Conservation (phyloP, 345 rosid species). For the Clarkia xantiana region DNA sequence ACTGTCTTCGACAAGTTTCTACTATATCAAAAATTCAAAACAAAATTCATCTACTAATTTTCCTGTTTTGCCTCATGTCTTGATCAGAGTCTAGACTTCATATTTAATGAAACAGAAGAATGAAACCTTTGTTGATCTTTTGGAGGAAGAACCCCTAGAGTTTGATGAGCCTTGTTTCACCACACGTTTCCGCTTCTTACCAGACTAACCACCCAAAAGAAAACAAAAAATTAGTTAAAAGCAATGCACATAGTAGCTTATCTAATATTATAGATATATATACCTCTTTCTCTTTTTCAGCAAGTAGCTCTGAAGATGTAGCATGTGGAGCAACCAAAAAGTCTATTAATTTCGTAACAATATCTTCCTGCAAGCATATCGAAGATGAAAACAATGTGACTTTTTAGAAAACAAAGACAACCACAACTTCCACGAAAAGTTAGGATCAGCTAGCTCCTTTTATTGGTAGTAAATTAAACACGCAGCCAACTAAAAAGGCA, state of each 20-base stretch:
- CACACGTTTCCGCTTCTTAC: constrained; percentile 58
- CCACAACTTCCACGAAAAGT: too few species aligned
- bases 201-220: constrained; percentile 27
- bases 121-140: constrained; percentile 50
- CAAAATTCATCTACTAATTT: too few species aligned
- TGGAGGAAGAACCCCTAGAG: constrained; percentile 36
- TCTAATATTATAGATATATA: not conserved
- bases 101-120: not conserved
- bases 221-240: not conserved
- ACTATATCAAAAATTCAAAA: too few species aligned
- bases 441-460: too few species aligned
- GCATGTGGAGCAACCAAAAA: constrained; percentile 78
- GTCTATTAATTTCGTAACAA: constrained; percentile 48
- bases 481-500: not conserved
- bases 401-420: not conserved
- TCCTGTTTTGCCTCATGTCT: too few species aligned
- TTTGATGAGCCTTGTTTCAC: constrained; percentile 31
- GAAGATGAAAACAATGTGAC: not conserved
- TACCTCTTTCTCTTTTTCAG: constrained; percentile 67
- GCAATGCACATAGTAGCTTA: not conserved
- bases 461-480: not conserved
- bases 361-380: constrained; percentile 55
- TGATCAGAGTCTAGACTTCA: not conserved
- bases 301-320: constrained; percentile 39
- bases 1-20: too few species aligned